Evolutionary conservation across 371 early-diverging fungal genomes (phyloP).

Genomic region (Mortierella sp.): DNA sequence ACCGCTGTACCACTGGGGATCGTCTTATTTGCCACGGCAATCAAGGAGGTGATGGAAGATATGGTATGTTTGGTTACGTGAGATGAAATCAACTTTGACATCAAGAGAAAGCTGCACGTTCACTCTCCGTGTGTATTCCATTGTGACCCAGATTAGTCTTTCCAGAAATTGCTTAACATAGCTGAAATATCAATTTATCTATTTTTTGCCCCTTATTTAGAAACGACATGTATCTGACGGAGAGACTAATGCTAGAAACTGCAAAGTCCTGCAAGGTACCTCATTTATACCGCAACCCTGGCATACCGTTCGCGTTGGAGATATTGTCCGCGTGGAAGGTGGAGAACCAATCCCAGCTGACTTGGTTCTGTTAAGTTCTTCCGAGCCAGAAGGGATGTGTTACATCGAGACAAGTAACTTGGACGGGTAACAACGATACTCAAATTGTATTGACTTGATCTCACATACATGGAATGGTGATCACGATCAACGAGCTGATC

Average conservation of each 20-base stretch:
- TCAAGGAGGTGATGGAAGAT: conserved; percentile 98
- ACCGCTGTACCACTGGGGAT: conserved; percentile 93
- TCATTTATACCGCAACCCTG: conserved; percentile 79
- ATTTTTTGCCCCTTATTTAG: conserved; percentile 35
- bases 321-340: conserved; percentile 91
- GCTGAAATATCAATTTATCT: neutral
- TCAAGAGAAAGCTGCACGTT: neutral
- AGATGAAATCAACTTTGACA: neutral
- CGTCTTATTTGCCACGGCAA: conserved; percentile 93
- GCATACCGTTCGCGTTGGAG: conserved; percentile 90
- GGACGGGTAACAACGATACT: conserved; percentile 78
- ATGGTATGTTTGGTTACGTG: conserved; percentile 63
- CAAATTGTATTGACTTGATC: neutral
- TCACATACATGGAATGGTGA: no score
- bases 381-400: conserved; percentile 91
- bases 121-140: neutral
- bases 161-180: neutral
- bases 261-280: conserved; percentile 75
- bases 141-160: conserved; percentile 2
- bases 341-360: conserved; percentile 96
- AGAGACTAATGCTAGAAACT: conserved; percentile 80
- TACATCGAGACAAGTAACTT: conserved; percentile 97
- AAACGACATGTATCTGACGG: conserved; percentile 86
- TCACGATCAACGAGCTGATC: no score
- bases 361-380: conserved; percentile 84